Conservation (phyloP, 495 filamentous ascomycete genomes). For the Aspergillus nidulans region DNA sequence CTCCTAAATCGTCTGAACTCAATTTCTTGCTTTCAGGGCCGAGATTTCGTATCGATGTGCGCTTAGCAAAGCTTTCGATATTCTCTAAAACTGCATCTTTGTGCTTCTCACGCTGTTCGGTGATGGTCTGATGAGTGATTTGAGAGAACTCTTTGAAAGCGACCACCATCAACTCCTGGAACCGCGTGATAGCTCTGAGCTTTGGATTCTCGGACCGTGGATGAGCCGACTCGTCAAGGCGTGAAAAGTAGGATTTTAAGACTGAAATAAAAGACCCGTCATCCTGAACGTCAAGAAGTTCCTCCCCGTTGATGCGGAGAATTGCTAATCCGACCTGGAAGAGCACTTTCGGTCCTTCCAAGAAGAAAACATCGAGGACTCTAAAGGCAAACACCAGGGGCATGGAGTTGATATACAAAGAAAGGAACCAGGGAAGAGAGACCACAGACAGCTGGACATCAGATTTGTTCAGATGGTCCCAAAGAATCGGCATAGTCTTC, state of each 20-base stretch:
- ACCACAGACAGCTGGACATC: constrained; percentile 99
- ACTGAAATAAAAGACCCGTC: constrained; percentile 97
- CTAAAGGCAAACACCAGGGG: constrained; percentile 94
- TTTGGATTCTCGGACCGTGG: constrained; percentile 93
- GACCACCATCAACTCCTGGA: constrained; percentile 97
- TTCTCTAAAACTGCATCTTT: constrained; percentile 88
- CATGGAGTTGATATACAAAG: constrained; percentile 99
- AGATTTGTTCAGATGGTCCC: constrained; percentile 91
- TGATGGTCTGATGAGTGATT: constrained; percentile 89
- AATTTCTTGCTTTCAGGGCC: constrained; percentile 92
- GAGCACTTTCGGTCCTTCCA: constrained; percentile 94
- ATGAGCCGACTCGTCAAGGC: constrained; percentile 91
- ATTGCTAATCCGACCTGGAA: constrained; percentile 97
- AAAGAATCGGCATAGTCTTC: constrained; percentile 96
- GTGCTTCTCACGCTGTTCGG: constrained; percentile 82
- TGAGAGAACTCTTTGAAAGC: constrained; percentile 96
- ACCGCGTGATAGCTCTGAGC: constrained; percentile 83
- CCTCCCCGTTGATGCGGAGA: constrained; percentile 94
- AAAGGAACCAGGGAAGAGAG: constrained; percentile 95
- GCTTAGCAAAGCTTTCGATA: constrained; percentile 95
- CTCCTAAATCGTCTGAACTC: constrained; percentile 76
- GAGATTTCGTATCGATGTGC: constrained; percentile 91
- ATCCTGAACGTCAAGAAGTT: constrained; percentile 90
- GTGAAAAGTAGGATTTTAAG: constrained; percentile 89
- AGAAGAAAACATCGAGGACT: constrained; percentile 94